Conservation (phyloP, 2,329 filamentous ascomycete species). For the Curvularia sp. region DNA sequence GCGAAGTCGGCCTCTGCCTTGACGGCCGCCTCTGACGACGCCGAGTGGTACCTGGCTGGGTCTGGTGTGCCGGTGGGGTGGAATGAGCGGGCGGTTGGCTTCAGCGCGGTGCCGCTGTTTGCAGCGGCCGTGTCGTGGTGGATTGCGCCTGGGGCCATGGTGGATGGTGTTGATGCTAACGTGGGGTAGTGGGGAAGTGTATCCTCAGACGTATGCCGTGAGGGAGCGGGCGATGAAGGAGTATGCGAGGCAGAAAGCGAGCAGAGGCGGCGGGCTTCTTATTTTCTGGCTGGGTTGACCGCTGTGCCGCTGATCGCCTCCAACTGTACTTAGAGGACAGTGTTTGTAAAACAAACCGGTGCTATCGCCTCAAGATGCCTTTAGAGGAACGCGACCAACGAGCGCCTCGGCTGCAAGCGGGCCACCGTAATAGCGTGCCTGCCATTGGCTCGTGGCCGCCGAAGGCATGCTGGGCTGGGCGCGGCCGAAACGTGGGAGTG, state of each 20-base stretch:
- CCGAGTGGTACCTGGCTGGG: conserved; percentile 69
- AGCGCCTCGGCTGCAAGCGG: conserved; percentile 33
- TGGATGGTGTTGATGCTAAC: conserved; percentile 23
- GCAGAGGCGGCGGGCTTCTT: conserved; percentile 22
- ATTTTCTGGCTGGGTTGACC: conserved; percentile 28
- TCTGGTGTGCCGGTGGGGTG: conserved; percentile 48
- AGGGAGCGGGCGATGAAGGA: neutral
- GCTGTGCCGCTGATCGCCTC: conserved; percentile 38
- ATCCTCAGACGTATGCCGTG: conserved; percentile 9
- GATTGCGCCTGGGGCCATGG: conserved; percentile 47
- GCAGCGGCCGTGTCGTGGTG: conserved; percentile 33
- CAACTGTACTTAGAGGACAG: conserved; percentile 31
- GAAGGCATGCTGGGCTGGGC: conserved; percentile 10
- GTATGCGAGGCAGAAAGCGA: conserved; percentile 11
- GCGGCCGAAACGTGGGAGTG: neutral
- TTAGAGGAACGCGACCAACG: conserved; percentile 24
- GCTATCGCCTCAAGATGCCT: conserved; percentile 27
- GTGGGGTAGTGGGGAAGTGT: conserved; percentile 27
- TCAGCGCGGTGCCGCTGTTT: conserved; percentile 36
- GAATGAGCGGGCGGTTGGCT: conserved; percentile 49
- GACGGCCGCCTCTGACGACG: conserved; percentile 82
- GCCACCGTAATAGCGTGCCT: conserved; percentile 26
- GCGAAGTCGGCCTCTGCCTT: conserved; percentile 81
- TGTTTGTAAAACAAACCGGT: conserved; percentile 20
- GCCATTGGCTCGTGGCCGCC: conserved; percentile 29